Base-by-base conservation (phyloP, 495 filamentous ascomycete species). In the Usnea hakonensis region DNA sequence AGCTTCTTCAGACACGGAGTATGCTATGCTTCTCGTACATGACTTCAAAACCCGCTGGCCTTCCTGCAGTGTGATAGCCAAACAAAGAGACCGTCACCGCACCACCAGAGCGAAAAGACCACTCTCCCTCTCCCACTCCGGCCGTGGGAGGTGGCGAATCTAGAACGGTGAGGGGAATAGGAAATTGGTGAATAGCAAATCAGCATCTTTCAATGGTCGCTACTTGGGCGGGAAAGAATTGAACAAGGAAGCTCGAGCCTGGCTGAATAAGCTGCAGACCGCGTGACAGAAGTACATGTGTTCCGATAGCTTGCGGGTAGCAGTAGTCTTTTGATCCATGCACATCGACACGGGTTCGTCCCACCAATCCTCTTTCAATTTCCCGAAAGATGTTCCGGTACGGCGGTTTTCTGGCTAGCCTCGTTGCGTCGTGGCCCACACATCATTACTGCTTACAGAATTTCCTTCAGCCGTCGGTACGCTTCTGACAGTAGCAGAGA, bases 241-340 rank as follows among this genome's bases (percentile, higher is more conserved):
- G n/a, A n/a, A n/a, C n/a, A n/a, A 32, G 48, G 28, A 52, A 52
- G 48, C 48, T 52, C 14, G 14, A 52, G 48, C 48, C 48, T 52
- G n/a, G 48, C 26, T 32, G 5, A 32, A n/a, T n/a, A n/a, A n/a
- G n/a, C n/a, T 21, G 48, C 28, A 32, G 16, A 32, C 28, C 28
- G 48, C 16, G 48, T 52, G 48, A 52, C 9, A 52, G 26, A 52
- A 17, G 14, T 52, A 52, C 48, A 52, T 19, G n/a, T 32, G 28
- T 52, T 52, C 48, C 48, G 48, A 52, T 52, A 32, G 46, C 23
- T 28, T 33, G 48, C 48, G 48, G 48, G 48, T 4, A 52, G 48
- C 48, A 19, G 28, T 19, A 52, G 23, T n/a, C 48, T 52, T 17
- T 17, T 52, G 5, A 5, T 52, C 28, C 28, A 52, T 52, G 28